A percentile compares a stretch with the other conserved stretches of the same genome.
These are phyloP conservation scores for Casuarina equisetifolia DNA, from an alignment of 306 rosid species.

Conservation along the genomic window DNA sequence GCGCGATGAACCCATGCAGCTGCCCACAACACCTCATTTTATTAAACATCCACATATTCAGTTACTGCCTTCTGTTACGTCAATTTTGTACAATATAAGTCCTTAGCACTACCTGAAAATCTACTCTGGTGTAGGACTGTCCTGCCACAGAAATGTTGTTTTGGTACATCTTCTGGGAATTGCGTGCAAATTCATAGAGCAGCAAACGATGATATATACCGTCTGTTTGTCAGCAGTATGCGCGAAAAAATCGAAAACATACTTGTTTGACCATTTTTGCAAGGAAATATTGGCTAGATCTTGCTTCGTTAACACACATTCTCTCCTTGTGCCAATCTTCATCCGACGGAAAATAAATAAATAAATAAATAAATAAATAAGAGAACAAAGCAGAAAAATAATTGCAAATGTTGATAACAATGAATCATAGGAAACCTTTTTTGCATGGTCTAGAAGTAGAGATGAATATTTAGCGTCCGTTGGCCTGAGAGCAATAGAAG, in stretches of 20 bases:
- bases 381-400: too few species aligned
- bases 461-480: conserved; percentile 26
- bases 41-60: not conserved
- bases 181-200: conserved; percentile 51
- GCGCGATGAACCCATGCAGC: conserved; percentile 72
- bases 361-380: too few species aligned
- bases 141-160: conserved; percentile 34
- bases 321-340: too few species aligned
- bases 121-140: conserved; percentile 53
- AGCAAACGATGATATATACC: not conserved
- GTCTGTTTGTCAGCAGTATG: not conserved
- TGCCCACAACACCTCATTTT: conserved; percentile 71
- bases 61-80: not conserved
- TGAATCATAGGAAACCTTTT: conserved; percentile 30
- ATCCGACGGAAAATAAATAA: too few species aligned
- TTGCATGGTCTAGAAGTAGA: conserved; percentile 41
- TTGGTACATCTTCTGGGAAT: conserved; percentile 38
- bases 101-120: conserved; percentile 40
- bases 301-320: too few species aligned
- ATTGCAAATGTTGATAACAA: not conserved
- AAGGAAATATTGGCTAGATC: too few species aligned
- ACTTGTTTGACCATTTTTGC: too few species aligned
- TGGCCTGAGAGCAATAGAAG: conserved; percentile 43
- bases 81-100: not conserved
- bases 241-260: not conserved